These are phyloP conservation scores for Auricularia sp. DNA, from an alignment of 768 basidiomycete genomes.

Conservation along the genomic window DNA sequence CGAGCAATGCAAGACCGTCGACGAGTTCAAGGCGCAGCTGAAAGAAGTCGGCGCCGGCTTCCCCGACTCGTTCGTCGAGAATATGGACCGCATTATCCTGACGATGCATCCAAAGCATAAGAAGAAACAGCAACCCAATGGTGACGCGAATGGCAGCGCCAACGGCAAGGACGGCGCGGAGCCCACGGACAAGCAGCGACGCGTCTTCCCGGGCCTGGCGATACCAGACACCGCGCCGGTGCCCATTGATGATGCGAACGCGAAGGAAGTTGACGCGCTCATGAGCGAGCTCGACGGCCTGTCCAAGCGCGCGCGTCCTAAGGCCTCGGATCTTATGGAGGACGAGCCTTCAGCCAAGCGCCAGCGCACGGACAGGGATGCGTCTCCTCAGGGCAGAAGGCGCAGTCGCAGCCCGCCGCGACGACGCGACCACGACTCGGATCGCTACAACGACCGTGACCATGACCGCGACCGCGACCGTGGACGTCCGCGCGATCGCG, in stretches of 20 bases:
- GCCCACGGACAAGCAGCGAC: slow-evolving; percentile 54
- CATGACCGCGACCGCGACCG: slow-evolving; percentile 32
- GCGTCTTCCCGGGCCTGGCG: slow-evolving; percentile 86
- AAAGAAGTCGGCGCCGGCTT: slow-evolving; percentile 71
- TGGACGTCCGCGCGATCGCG: slow-evolving; percentile 19
- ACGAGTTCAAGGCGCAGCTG: slow-evolving; percentile 74
- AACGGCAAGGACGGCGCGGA: slow-evolving; percentile 19
- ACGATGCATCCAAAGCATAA: slow-evolving; percentile 95
- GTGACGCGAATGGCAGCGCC: slow-evolving; percentile 18
- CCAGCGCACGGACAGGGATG: slow-evolving; percentile 34
- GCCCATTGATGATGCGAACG: slow-evolving; percentile 30
- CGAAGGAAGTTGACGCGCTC: slow-evolving; percentile 62
- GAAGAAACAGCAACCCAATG: slow-evolving; percentile 43
- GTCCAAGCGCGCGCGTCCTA: slow-evolving; percentile 34
- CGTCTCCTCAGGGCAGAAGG: slow-evolving; percentile 36
- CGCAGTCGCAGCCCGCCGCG: slow-evolving; percentile 45
- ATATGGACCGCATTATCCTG: slow-evolving; percentile 88
- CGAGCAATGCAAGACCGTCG: slow-evolving; percentile 66
- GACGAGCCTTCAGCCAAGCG: slow-evolving; percentile 44
- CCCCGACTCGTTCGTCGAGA: slow-evolving; percentile 83
- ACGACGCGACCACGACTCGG: slow-evolving; percentile 25
- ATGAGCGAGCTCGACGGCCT: slow-evolving; percentile 85
- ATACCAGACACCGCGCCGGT: slow-evolving; percentile 61
- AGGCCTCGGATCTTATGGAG: slow-evolving; percentile 21
- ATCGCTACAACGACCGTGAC: slow-evolving; percentile 24